Base-by-base conservation (phyloP, 2,329 filamentous ascomycete species). In the Fusarium udum region DNA sequence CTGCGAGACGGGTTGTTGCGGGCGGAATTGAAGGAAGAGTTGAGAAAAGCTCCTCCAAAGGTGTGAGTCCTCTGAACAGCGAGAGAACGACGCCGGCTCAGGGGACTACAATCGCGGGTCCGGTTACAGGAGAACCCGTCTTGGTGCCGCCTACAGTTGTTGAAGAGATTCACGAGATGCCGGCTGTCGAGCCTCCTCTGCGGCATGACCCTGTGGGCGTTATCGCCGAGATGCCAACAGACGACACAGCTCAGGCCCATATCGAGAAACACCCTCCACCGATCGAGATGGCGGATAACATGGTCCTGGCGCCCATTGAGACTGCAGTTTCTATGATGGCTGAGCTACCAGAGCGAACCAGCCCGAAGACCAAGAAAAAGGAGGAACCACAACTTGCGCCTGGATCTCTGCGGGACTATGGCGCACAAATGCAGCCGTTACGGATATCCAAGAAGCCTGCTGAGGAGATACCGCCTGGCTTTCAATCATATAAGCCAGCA, bases 221-320 rank as follows among this genome's bases (percentile, higher is more conserved):
- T 22, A 78, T 88, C 28, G 83, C 86, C 7, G 86, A 88, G 76
- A 84, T 88, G 80, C 76, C 84, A 10, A 87, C 84, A 15, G 82
- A 84, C 24, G 75, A 82, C 28, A 87, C 85, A 2, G 81, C 80
- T 1, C 71, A 71, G 13, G 83, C 85, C 12, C 77, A 77, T 2
- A 80, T 84, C 11, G 86, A 88, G 69, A 78, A 76, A 18, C 79
- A 86, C 45, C 86, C 85, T 1, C 78, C 83, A 0, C 83, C 85
- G 0, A 81, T 86, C 7, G 86, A 88, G 73, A 82, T 88, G 70
- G 82, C 80, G 2, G 84, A 83, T 52, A 80, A 81, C 32, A 78
- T 79, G 12, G 72, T 83, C 12, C 73, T 83, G 9, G 80, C 82
- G 2, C 80, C 83, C 1, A 80, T 83, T 26, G 80, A 83, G 67